phyloP scores from a whole-genome alignment of 805 yeast genomes.

The Candida palmyrensis region DNA sequence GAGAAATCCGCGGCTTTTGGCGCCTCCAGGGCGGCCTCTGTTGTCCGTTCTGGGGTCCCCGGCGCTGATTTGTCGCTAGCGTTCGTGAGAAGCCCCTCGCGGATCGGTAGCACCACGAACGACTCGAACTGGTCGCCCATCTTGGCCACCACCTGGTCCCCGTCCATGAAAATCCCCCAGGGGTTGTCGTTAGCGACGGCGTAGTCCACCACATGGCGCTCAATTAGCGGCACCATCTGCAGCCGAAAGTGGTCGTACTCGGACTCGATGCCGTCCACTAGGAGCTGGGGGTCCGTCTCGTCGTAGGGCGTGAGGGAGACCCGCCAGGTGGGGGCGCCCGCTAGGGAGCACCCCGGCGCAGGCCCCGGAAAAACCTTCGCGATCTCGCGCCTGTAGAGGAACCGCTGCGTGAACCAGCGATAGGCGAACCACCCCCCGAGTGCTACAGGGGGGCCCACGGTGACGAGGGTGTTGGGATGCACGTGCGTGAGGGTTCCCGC shows the following conservation, averaged over 20 bases:
- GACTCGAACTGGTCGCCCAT: slow-evolving; percentile 20
- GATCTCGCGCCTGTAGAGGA: slow-evolving; percentile 10
- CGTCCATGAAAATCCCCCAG: slow-evolving; percentile 19
- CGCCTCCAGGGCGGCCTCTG: background rate
- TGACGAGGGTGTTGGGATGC: slow-evolving; percentile 30
- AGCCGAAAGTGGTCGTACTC: slow-evolving; percentile 30
- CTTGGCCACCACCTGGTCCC: slow-evolving; percentile 25
- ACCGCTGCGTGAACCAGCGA: slow-evolving; percentile 7
- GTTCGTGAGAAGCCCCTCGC: slow-evolving; percentile 1
- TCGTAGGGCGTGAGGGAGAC: slow-evolving; percentile 19
- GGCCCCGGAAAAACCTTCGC: slow-evolving; percentile 8
- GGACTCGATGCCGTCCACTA: slow-evolving; percentile 30
- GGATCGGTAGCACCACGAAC: slow-evolving; percentile 14
- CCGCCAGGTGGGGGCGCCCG: slow-evolving; percentile 1
- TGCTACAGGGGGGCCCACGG: slow-evolving; percentile 32
- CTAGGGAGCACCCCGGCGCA: background rate
- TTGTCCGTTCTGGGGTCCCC: no score
- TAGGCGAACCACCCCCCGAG: slow-evolving; percentile 22
- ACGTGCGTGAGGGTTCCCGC: slow-evolving; percentile 27
- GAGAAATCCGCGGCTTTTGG: slow-evolving; percentile 2
- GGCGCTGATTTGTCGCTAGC: no score
- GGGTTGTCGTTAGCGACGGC: slow-evolving; percentile 11
- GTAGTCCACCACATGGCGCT: slow-evolving; percentile 21
- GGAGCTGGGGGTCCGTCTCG: slow-evolving; percentile 25
- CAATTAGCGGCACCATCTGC: slow-evolving; percentile 22